phyloP scores from a whole-genome alignment of 2,329 filamentous ascomycete species.

The Didymella lethalis region DNA sequence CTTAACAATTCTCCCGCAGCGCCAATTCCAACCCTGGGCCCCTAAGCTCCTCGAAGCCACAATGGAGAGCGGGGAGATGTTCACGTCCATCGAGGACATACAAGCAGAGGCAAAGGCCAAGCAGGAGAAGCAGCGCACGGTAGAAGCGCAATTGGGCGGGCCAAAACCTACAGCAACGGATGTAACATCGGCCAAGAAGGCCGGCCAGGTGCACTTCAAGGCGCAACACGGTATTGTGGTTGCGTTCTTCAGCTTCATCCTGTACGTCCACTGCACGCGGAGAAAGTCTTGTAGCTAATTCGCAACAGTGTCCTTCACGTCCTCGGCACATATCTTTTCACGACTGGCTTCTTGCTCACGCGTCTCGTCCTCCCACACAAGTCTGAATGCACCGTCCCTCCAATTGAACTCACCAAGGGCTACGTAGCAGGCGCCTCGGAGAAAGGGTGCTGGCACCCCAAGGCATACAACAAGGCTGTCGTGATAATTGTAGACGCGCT shows the following conservation, averaged over 20 bases:
- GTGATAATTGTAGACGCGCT: conserved; percentile 91
- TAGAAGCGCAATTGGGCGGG: conserved; percentile 26
- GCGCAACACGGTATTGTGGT: conserved; percentile 62
- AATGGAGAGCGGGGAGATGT: conserved; percentile 50
- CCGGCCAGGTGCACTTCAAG: conserved; percentile 60
- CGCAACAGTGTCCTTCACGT: conserved; percentile 72
- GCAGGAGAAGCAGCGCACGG: conserved; percentile 35
- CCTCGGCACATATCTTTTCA: conserved; percentile 88
- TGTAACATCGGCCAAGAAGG: conserved; percentile 48
- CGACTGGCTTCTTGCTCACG: conserved; percentile 91
- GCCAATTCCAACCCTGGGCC: conserved; percentile 3
- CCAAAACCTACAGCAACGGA: conserved; percentile 38
- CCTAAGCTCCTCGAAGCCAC: conserved; percentile 18
- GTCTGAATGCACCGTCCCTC: conserved; percentile 78
- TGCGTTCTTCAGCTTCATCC: conserved; percentile 73
- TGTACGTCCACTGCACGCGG: conserved; percentile 52
- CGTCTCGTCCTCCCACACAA: conserved; percentile 80
- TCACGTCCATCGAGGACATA: conserved; percentile 49
- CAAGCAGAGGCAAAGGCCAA: conserved; percentile 49
- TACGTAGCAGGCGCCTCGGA: conserved; percentile 54
- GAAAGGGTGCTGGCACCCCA: conserved; percentile 93
- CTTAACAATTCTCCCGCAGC: conserved; percentile 24
- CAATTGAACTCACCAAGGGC: conserved; percentile 60
- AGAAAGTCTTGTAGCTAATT: conserved; percentile 17
- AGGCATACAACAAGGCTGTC: conserved; percentile 89